Evolutionary conservation across 1,139 yeast genomes (phyloP).

Genomic region (Yamadazyma jaroonii): DNA sequence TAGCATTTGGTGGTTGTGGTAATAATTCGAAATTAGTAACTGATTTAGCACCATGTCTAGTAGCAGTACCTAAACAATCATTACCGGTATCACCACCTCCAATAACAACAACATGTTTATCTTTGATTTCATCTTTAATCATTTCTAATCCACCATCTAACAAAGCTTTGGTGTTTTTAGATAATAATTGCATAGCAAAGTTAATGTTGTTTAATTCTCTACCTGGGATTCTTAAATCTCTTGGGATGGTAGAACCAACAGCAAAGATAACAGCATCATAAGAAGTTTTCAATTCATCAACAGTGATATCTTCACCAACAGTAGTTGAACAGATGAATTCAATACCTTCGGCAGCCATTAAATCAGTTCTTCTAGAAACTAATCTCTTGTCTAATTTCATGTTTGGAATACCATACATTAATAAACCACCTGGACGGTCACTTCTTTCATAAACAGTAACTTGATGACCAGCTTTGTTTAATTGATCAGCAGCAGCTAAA

Average conservation of each 20-base stretch:
- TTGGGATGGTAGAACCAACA: constrained; percentile 95
- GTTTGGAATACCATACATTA: constrained; percentile 99
- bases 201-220: constrained; percentile 87
- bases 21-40: constrained; percentile 91
- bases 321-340: constrained; percentile 72
- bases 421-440: constrained; percentile 93
- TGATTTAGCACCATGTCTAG: constrained; percentile 96
- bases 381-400: constrained; percentile 95
- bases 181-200: constrained; percentile 92
- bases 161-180: constrained; percentile 85
- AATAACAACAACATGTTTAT: constrained; percentile 90
- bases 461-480: constrained; percentile 90
- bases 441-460: constrained; percentile 93
- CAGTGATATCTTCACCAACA: constrained; percentile 77
- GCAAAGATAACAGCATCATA: constrained; percentile 88
- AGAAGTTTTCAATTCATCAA: constrained; percentile 60
- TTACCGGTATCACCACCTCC: constrained; percentile 99
- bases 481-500: constrained; percentile 92
- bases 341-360: constrained; percentile 88
- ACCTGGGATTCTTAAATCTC: constrained; percentile 93
- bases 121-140: constrained; percentile 67
- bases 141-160: constrained; percentile 79
- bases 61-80: constrained; percentile 97
- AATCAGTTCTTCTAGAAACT: constrained; percentile 90
- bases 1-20: constrained; percentile 83